Evolutionary conservation across 768 basidiomycete species (phyloP), one percentile per base, ranked within the genome.

Genomic region (Trametopsis cervina): DNA sequence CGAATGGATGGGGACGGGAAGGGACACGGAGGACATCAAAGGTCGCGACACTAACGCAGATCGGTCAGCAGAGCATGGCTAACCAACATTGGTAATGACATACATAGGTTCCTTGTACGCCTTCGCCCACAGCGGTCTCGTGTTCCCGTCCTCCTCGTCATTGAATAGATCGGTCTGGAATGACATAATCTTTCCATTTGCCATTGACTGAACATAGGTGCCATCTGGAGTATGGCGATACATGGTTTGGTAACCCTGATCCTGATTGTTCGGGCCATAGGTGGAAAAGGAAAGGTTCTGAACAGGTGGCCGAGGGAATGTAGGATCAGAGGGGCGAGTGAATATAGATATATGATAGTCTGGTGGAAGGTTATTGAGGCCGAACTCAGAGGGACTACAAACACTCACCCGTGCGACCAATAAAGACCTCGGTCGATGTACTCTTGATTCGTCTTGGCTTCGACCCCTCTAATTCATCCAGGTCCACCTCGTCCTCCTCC

Each of bases 311-410:
- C 60, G 64, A 6, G 63, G 63, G 20, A 64, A 61, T 2, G 66
- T 63, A 3, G 64, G 51, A 1, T 68, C 59, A 18, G 66, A 57
- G 0, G 76, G 71, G 18, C 77, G 77, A 12, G 82, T 76, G 63
- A 83, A 81, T 44, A 97, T 93, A 35, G 87, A 78, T 47, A 99
- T 80, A 51, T 89, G 81, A 59, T 97, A 97, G 61, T 97, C 95
- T 90, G 35, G 60, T 62, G 23, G 63, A 50, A 23, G 57, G 62
- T 7, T 70, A 44, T 9, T 7, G 6, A 22, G 39, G 15, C 39
- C 18, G 9, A 40, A 22, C 18, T 9, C 6, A 18, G 18, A 18
- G 9, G 21, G 21, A 22, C 7, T 9, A 9, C 18, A 40, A 20
- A 23, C 17, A 60, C 77, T 59, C 54, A 83, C 81, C 80, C 43